These are phyloP conservation scores for Aureobasidium melanogenum DNA, from an alignment of 2,329 filamentous ascomycete genomes.

Conservation along the genomic window DNA sequence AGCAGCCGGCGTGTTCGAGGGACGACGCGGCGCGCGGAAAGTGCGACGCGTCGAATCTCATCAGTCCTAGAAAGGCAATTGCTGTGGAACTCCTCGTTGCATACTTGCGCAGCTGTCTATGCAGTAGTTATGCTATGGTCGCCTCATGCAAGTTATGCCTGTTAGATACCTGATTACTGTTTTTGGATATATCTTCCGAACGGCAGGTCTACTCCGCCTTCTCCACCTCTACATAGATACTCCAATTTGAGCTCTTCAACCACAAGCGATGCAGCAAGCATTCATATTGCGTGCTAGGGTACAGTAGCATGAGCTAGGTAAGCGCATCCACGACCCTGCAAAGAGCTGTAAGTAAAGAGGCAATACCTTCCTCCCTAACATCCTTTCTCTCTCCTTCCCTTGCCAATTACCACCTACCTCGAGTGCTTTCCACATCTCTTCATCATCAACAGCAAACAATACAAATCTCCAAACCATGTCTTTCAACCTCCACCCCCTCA, in stretches of 20 bases:
- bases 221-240: conserved; percentile 5
- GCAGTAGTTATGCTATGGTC: too few species aligned
- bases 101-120: too few species aligned
- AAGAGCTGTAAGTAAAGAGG: neutral
- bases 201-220: neutral
- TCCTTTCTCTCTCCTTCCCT: neutral
- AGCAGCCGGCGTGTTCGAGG: neutral
- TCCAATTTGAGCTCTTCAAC: neutral
- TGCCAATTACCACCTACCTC: too few species aligned
- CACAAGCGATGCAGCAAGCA: neutral
- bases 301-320: neutral
- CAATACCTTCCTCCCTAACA: too few species aligned
- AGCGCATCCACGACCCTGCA: neutral
- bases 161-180: neutral
- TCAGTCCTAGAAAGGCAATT: neutral
- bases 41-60: neutral
- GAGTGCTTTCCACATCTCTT: too few species aligned
- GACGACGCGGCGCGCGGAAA: neutral
- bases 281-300: neutral
- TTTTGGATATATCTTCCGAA: neutral
- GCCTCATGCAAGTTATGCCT: too few species aligned
- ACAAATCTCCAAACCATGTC: conserved; percentile 12
- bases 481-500: conserved; percentile 49
- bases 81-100: too few species aligned
- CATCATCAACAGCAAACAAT: neutral